A percentile compares a stretch with the other conserved stretches of the same genome.
Evolutionary conservation across 2,329 filamentous ascomycete species (phyloP).

Genomic region (Calonectria naviculata): DNA sequence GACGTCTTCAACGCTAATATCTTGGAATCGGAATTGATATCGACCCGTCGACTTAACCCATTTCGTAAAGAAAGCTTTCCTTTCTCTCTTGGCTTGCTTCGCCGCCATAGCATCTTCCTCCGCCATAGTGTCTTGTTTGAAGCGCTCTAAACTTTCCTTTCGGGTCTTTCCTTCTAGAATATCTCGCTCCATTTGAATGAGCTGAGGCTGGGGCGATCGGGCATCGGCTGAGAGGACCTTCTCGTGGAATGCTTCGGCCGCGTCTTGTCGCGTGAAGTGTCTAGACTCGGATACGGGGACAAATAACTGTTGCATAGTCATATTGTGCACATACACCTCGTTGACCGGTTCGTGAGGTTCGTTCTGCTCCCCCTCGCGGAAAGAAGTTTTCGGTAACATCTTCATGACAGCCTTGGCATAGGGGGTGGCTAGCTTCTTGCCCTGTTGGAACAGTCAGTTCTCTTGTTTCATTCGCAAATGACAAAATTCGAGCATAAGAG

Average conservation of each 20-base stretch:
- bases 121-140: constrained; percentile 55
- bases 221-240: constrained; percentile 69
- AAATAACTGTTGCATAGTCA: constrained; percentile 73
- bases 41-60: constrained; percentile 58
- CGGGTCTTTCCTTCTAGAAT: constrained; percentile 50
- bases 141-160: constrained; percentile 52
- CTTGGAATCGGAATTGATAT: constrained; percentile 72
- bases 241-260: constrained; percentile 72
- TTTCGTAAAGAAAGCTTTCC: constrained; percentile 53
- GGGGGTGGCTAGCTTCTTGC: constrained; percentile 78
- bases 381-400: constrained; percentile 83
- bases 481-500: constrained; percentile 15
- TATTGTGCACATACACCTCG: constrained; percentile 71
- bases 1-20: constrained; percentile 67
- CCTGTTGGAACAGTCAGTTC: constrained; percentile 61
- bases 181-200: constrained; percentile 66
- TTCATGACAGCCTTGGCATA: constrained; percentile 80
- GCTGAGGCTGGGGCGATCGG: constrained; percentile 71
- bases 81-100: constrained; percentile 40
- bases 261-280: constrained; percentile 72
- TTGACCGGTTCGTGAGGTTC: constrained; percentile 70
- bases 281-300: constrained; percentile 72
- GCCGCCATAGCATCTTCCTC: constrained; percentile 54
- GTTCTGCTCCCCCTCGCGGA: constrained; percentile 60
- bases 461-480: not conserved